These are phyloP conservation scores for Colletotrichum incanum DNA, from an alignment of 2,329 filamentous ascomycete genomes.

Conservation along the genomic window DNA sequence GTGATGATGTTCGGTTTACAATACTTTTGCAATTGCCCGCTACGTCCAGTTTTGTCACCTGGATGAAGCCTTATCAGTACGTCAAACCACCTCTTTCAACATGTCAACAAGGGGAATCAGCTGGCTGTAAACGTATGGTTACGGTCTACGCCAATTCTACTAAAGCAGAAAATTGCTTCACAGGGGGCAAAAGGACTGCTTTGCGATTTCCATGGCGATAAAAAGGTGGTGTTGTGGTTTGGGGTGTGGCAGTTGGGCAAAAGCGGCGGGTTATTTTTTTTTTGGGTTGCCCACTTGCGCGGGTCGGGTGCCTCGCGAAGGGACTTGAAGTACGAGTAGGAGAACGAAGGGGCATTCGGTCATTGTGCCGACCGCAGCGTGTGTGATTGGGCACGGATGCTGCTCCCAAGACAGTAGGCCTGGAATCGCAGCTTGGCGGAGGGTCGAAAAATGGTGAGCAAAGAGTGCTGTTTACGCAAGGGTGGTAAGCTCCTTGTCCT, in stretches of 20 bases:
- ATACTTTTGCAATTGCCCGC: not conserved
- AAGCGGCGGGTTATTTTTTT: not conserved
- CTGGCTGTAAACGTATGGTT: not conserved
- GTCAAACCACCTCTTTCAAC: no score
- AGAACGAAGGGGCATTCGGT: conserved; percentile 30
- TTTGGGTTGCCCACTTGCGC: not conserved
- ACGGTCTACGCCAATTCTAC: not conserved
- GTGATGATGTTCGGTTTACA: not conserved
- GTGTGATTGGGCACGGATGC: conserved; percentile 32
- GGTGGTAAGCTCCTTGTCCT: conserved; percentile 31
- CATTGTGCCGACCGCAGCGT: conserved; percentile 36
- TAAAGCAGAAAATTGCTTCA: not conserved
- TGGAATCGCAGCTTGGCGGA: conserved; percentile 35
- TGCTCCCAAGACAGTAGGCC: conserved; percentile 38
- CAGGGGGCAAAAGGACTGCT: not conserved
- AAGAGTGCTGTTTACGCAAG: conserved; percentile 32
- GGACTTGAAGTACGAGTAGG: not conserved
- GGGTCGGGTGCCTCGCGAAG: not conserved
- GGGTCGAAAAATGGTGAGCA: conserved; percentile 23
- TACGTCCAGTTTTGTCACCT: not conserved
- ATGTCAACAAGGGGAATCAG: not conserved
- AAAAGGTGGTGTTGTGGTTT: not conserved
- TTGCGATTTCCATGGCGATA: no score
- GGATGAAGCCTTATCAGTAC: no score
- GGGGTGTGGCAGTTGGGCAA: not conserved